Evolutionary conservation across 345 rosid genomes (phyloP).

Genomic region (Hirschfeldia incana): DNA sequence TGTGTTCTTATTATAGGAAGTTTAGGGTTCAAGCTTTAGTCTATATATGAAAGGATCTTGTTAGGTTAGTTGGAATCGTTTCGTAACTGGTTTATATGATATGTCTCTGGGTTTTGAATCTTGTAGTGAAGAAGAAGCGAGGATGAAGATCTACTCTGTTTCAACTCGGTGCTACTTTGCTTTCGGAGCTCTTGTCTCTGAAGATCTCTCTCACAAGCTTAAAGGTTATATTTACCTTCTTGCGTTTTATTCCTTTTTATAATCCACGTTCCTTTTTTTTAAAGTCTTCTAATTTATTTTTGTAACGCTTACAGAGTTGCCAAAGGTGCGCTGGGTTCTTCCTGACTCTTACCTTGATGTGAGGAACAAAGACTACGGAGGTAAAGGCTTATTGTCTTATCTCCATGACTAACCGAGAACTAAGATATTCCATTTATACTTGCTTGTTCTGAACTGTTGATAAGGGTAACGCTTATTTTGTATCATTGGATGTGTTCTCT

Average conservation of each 20-base stretch:
- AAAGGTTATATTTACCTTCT: slow-evolving; percentile 51
- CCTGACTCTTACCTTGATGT: slow-evolving; percentile 97
- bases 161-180: slow-evolving; percentile 78
- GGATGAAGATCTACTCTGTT: slow-evolving; percentile 84
- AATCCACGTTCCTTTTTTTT: neutral
- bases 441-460: neutral
- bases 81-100: neutral
- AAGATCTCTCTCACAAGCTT: slow-evolving; percentile 67
- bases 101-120: neutral
- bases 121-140: slow-evolving; percentile 81
- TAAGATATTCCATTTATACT: neutral
- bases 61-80: neutral
- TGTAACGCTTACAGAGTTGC: slow-evolving; percentile 51
- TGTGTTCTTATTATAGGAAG: neutral
- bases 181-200: slow-evolving; percentile 81
- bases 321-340: slow-evolving; percentile 91
- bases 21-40: neutral
- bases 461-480: neutral
- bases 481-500: too few species aligned
- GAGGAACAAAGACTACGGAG: slow-evolving; percentile 92
- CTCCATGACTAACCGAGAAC: neutral
- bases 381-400: slow-evolving; percentile 41
- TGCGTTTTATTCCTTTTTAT: neutral
- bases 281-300: neutral
- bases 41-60: neutral